Conservation (phyloP, 2,329 filamentous ascomycete species). For the Coniochaeta ligniaria region DNA sequence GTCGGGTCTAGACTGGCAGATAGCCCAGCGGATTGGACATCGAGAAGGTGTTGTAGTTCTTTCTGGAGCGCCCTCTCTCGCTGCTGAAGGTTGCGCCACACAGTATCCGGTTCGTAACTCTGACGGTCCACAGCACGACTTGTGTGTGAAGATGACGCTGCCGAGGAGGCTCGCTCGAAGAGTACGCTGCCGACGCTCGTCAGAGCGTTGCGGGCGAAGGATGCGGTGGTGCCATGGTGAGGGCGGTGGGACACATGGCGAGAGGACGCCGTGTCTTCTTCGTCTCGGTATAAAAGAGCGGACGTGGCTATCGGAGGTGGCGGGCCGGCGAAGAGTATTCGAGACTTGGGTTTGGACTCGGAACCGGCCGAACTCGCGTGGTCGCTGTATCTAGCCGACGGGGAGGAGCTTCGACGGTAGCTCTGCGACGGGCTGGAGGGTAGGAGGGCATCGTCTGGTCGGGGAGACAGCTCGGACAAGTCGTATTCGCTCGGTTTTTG, state of each 20-base stretch:
- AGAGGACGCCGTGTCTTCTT: constrained; percentile 15
- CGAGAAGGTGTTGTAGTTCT: constrained; percentile 40
- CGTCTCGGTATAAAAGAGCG: constrained; percentile 25
- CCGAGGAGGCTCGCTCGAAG: constrained; percentile 22
- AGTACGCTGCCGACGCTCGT: constrained; percentile 26
- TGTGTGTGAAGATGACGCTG: constrained; percentile 2
- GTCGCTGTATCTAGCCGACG: constrained; percentile 10
- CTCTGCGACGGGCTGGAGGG: constrained; percentile 5
- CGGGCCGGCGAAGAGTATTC: constrained; percentile 37
- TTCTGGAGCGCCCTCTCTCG: constrained; percentile 37
- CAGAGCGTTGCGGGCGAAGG: constrained; percentile 15
- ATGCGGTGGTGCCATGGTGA: constrained; percentile 6
- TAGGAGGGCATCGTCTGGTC: constrained; percentile 16
- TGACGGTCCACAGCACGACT: constrained; percentile 12
- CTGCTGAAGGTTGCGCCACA: constrained; percentile 38
- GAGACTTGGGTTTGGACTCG: constrained; percentile 21
- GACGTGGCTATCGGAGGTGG: constrained; percentile 44
- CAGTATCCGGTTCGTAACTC: constrained; percentile 29
- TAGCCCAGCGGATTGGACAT: constrained; percentile 39
- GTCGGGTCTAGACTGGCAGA: constrained; percentile 25
- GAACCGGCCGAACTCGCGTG: constrained; percentile 20
- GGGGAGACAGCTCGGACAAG: constrained; percentile 23
- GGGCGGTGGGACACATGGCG: neutral
- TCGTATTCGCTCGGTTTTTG: constrained; percentile 25
- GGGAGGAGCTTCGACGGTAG: constrained; percentile 6